These are phyloP conservation scores for Ogataea methylovora DNA, from an alignment of 805 yeast genomes.

Conservation along the genomic window DNA sequence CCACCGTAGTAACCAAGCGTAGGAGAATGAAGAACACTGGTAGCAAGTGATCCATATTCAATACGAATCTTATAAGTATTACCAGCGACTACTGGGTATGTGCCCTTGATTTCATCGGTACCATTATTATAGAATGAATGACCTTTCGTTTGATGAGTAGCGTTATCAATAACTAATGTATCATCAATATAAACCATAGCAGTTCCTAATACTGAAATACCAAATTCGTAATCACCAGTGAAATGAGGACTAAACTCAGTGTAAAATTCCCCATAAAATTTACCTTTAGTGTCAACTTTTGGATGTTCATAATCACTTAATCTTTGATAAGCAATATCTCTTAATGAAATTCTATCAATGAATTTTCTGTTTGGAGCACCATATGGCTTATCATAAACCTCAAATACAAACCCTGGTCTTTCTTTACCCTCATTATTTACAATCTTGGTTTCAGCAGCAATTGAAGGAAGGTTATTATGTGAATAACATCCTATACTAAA, in stretches of 20 bases:
- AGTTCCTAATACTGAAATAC: conserved; percentile 45
- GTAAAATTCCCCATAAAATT: conserved; percentile 36
- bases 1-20: no score
- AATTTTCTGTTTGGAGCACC: no score
- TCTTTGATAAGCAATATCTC: conserved; percentile 7
- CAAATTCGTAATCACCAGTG: conserved; percentile 43
- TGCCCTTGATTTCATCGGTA: conserved; percentile 40
- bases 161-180: conserved; percentile 47
- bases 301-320: conserved; percentile 24
- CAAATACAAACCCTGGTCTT: no score
- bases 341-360: no score
- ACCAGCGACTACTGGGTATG: conserved; percentile 34
- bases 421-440: no score
- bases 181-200: conserved; percentile 48
- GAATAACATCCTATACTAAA: no score
- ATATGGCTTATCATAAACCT: no score
- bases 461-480: no score
- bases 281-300: conserved; percentile 8
- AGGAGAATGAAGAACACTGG: conserved; percentile 16
- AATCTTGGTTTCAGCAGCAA: no score
- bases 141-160: conserved; percentile 42
- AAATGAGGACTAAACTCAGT: conserved; percentile 39
- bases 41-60: no score
- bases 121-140: conserved; percentile 47
- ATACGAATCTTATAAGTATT: conserved; percentile 35